These are phyloP conservation scores for Stagonosporopsis chrysanthemi DNA, from an alignment of 2,329 filamentous ascomycete genomes.

Conservation along the genomic window DNA sequence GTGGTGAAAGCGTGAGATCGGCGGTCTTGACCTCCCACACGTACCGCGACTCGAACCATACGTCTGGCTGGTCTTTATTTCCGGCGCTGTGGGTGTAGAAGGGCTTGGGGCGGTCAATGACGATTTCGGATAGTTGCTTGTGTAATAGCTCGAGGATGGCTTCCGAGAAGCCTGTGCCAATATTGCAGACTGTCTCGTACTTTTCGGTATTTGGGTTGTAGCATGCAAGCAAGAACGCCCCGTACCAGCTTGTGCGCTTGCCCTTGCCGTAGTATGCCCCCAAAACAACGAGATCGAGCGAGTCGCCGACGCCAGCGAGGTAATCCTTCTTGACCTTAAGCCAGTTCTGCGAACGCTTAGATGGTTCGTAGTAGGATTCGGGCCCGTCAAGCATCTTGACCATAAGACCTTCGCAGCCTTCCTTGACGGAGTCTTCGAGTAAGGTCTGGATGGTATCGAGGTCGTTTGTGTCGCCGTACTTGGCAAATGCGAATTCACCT, in stretches of 20 bases:
- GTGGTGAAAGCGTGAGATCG: constrained; percentile 88
- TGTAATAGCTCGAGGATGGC: constrained; percentile 90
- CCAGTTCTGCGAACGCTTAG: constrained; percentile 96
- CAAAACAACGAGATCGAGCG: constrained; percentile 92
- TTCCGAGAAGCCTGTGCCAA: constrained; percentile 96
- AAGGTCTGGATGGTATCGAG: constrained; percentile 93
- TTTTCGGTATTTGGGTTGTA: constrained; percentile 81
- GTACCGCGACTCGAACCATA: constrained; percentile 94
- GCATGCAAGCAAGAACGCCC: constrained; percentile 93
- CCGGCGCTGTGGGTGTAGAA: constrained; percentile 89
- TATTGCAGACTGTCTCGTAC: constrained; percentile 98
- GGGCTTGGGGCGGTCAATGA: constrained; percentile 90
- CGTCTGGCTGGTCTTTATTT: constrained; percentile 92
- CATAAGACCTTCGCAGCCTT: constrained; percentile 97
- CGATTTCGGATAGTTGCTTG: constrained; percentile 73
- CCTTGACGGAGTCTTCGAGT: constrained; percentile 93
- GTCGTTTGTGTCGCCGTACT: constrained; percentile 84
- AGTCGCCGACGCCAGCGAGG: constrained; percentile 90
- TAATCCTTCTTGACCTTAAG: constrained; percentile 99
- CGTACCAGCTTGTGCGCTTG: constrained; percentile 94
- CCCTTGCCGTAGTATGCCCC: constrained; percentile 94
- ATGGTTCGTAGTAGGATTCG: constrained; percentile 94
- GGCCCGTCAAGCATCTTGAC: constrained; percentile 97
- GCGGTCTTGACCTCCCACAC: constrained; percentile 99
- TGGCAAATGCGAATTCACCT: constrained; percentile 91